Percentiles rank a stretch among this genome's conserved stretches.
Evolutionary conservation across 1,139 yeast genomes (phyloP).

Genomic region (Debaryomyces robertsiae): DNA sequence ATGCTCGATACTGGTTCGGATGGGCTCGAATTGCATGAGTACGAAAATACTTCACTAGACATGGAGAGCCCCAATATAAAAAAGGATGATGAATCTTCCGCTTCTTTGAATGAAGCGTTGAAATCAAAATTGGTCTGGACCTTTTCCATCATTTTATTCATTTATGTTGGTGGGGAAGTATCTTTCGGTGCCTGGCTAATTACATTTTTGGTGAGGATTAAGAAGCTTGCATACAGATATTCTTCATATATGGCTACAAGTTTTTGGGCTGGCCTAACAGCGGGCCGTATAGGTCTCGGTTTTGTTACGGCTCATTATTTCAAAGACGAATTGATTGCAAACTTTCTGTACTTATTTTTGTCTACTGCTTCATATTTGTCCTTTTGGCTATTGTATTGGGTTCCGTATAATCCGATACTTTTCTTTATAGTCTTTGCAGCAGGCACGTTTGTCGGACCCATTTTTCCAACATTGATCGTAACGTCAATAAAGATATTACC

Average conservation of each 20-base stretch:
- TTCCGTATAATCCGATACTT: constrained; percentile 25
- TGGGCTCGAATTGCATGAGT: constrained; percentile 16
- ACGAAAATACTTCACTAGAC: constrained; percentile 14
- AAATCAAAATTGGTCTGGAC: constrained; percentile 47
- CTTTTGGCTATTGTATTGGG: constrained; percentile 33
- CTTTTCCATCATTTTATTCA: constrained; percentile 53
- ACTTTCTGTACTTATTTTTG: constrained; percentile 28
- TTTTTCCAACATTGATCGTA: constrained; percentile 75
- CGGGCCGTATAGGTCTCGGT: constrained; percentile 62
- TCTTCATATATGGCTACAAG: constrained; percentile 64
- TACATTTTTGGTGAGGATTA: constrained; percentile 56
- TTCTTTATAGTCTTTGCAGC: constrained; percentile 49
- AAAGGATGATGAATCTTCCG: constrained; percentile 21
- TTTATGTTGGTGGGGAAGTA: constrained; percentile 70
- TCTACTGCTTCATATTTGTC: constrained; percentile 33
- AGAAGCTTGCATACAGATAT: constrained; percentile 42
- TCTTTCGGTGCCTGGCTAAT: constrained; percentile 71
- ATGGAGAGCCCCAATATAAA: constrained; percentile 11
- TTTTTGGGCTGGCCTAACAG: constrained; percentile 67
- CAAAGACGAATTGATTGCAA: constrained; percentile 50
- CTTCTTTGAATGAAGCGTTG: constrained; percentile 35
- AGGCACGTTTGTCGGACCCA: constrained; percentile 78
- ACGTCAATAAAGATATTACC: constrained; percentile 68
- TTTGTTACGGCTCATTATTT: constrained; percentile 57
- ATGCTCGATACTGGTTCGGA: constrained; percentile 3